Base-by-base conservation (phyloP, 78 protist genomes). In the Bodo saltans region DNA sequence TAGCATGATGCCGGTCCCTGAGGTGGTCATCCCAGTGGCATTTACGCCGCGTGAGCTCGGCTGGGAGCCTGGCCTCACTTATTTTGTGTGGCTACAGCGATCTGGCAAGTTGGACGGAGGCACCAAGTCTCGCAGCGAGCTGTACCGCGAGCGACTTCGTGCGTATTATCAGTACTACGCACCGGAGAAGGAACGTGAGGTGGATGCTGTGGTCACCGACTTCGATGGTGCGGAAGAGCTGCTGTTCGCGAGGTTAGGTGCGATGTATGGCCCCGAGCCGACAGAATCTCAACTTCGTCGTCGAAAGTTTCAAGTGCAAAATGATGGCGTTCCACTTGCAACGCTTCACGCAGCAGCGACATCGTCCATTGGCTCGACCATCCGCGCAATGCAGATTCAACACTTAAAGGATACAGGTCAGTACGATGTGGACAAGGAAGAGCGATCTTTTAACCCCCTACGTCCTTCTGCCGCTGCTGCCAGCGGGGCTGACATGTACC, bases 181-280 rank as follows among this genome's bases (percentile, higher is more conserved):
- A 33, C 81, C 81, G 34, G 81, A 39, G 30, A 76, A 39, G 69
- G 35, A 17, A 23, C 40, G 40, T 3, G 25, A 8, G 33, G 81
- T 76, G 39, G 69, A 76, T 38, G 42, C 11, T 25, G 12, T 39
- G 68, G 41, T 76, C 35, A 27, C 12, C 29, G 69, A 33, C 41
- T 76, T 30, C n/a, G 27, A 27, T 29, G 81, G 81, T 26, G 4
- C n/a, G 81, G 81, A 76, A 67, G 81, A 33, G 27, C 69, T 76
- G 34, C 52, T 76, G 33, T 37, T 76, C 69, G 40, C 12, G 81
- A 23, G 12, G 69, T 38, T 76, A 2, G 70, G 12, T 3, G 25
- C 34, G 25, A 4, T 4, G 34, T 76, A 76, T 67, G 81, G 81
- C 26, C 81, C 81, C 38, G 81, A 76, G 41, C 81, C 81, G 29